Evolutionary conservation across 2,329 filamentous ascomycete species (phyloP).

Genomic region (Colletotrichum ledebouriae): DNA sequence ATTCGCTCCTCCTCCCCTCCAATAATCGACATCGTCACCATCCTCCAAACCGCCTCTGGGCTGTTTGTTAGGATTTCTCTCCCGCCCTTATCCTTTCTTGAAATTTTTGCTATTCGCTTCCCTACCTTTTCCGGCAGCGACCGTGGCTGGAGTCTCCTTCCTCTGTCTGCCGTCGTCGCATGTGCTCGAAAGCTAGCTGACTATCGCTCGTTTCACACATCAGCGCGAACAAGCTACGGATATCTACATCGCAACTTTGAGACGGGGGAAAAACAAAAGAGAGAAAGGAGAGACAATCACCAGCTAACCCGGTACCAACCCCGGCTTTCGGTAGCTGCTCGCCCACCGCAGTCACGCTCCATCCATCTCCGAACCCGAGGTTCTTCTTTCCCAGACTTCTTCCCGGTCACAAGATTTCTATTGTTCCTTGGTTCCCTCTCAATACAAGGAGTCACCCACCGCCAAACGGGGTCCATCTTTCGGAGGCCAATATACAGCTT

Average conservation of each 20-base stretch:
- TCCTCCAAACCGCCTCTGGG: slow-evolving; percentile 14
- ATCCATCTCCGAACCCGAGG: slow-evolving; percentile 35
- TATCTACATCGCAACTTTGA: slow-evolving; percentile 1
- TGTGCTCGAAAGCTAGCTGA: slow-evolving; percentile 7
- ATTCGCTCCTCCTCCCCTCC: slow-evolving; percentile 20
- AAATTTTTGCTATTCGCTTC: background rate
- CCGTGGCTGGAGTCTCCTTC: background rate
- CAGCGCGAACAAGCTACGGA: slow-evolving; percentile 8
- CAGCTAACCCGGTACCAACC: slow-evolving; percentile 34
- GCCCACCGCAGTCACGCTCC: slow-evolving; percentile 30
- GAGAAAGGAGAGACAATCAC: background rate
- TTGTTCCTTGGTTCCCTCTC: slow-evolving; percentile 38
- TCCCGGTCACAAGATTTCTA: slow-evolving; percentile 38
- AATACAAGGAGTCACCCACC: slow-evolving; percentile 19
- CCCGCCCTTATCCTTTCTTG: background rate
- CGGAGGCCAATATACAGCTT: slow-evolving; percentile 17
- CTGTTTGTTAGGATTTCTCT: background rate
- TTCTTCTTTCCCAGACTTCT: slow-evolving; percentile 26
- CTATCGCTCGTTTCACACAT: slow-evolving; percentile 20
- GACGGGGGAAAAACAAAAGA: background rate
- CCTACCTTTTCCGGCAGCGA: background rate
- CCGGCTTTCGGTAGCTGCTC: slow-evolving; percentile 35
- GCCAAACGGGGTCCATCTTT: slow-evolving; percentile 3
- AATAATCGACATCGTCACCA: slow-evolving; percentile 34
- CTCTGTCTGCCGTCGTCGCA: background rate